These are phyloP conservation scores for Phellinidium pouzarii DNA, from an alignment of 1,284 basidiomycete genomes.

Conservation along the genomic window DNA sequence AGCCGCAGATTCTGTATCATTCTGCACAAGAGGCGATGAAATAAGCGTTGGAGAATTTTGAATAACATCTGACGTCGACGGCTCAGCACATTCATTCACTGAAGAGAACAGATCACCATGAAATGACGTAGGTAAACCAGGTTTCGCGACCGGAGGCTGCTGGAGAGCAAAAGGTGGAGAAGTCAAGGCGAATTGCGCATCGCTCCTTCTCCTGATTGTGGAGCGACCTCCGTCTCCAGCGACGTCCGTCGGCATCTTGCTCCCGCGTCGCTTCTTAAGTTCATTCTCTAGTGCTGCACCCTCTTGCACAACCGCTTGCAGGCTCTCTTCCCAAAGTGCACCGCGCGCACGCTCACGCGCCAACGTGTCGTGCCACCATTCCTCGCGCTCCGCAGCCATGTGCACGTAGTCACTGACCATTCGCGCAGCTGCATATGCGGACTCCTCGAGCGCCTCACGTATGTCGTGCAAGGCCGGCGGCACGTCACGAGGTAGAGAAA, in stretches of 20 bases:
- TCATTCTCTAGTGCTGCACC: slow-evolving; percentile 83
- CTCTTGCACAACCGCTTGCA: slow-evolving; percentile 80
- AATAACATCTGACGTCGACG: slow-evolving; percentile 20
- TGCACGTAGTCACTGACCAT: slow-evolving; percentile 65
- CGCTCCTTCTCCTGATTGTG: slow-evolving; percentile 7
- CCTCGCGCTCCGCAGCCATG: slow-evolving; percentile 79
- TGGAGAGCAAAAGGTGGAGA: slow-evolving; percentile 7
- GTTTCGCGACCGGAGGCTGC: slow-evolving; percentile 5
- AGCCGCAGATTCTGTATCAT: slow-evolving; percentile 37
- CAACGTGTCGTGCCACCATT: slow-evolving; percentile 64
- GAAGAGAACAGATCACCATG: background rate
- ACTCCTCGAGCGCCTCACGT: slow-evolving; percentile 56
- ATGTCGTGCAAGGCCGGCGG: slow-evolving; percentile 39
- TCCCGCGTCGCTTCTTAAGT: slow-evolving; percentile 56
- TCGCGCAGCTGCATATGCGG: slow-evolving; percentile 49
- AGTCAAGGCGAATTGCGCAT: background rate
- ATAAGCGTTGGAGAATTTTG: slow-evolving; percentile 10
- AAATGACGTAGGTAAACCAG: background rate
- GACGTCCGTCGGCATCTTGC: slow-evolving; percentile 31
- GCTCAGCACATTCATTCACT: background rate
- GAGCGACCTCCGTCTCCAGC: slow-evolving; percentile 7
- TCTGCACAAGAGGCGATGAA: slow-evolving; percentile 17
- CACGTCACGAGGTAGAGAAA: slow-evolving; percentile 34
- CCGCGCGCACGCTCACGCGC: slow-evolving; percentile 61
- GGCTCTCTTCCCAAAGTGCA: slow-evolving; percentile 86